These are phyloP conservation scores for Cardamine chenopodiifolia DNA, from an alignment of 345 rosid species.

Conservation along the genomic window DNA sequence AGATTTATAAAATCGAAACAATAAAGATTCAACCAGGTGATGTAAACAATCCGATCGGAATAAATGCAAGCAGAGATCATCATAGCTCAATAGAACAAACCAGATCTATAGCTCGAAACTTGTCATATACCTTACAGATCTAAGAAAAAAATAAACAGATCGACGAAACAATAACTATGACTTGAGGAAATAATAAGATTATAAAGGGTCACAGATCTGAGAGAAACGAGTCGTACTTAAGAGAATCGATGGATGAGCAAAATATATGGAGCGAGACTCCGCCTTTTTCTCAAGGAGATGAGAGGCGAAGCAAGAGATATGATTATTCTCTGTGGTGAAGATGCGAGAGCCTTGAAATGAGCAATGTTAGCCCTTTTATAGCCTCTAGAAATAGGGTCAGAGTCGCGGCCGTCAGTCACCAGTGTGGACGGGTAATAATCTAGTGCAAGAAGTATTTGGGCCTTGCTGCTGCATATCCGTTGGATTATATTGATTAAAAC, in stretches of 20 bases:
- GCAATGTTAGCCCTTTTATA: conserved; percentile 35
- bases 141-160: neutral
- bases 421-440: conserved; percentile 3
- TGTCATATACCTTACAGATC: conserved; percentile 28
- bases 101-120: conserved; percentile 5
- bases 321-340: conserved; percentile 24
- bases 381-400: conserved; percentile 35
- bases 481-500: neutral
- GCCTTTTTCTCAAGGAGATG: conserved; percentile 45
- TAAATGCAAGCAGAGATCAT: neutral
- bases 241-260: conserved; percentile 23
- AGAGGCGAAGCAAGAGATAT: conserved; percentile 29
- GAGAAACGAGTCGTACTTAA: conserved; percentile 19
- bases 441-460: neutral
- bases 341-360: conserved; percentile 42
- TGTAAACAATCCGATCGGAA: neutral
- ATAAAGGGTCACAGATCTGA: conserved; percentile 33
- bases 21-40: neutral
- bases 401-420: conserved; percentile 12
- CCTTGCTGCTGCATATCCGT: neutral
- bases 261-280: conserved; percentile 39
- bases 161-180: neutral
- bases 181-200: neutral
- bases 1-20: conserved; percentile 11
- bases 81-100: neutral